A percentile compares a stretch with the other conserved stretches of the same genome.
These are phyloP conservation scores for Camellia japonica DNA, from an alignment of 148 eudicot species.

Conservation along the genomic window DNA sequence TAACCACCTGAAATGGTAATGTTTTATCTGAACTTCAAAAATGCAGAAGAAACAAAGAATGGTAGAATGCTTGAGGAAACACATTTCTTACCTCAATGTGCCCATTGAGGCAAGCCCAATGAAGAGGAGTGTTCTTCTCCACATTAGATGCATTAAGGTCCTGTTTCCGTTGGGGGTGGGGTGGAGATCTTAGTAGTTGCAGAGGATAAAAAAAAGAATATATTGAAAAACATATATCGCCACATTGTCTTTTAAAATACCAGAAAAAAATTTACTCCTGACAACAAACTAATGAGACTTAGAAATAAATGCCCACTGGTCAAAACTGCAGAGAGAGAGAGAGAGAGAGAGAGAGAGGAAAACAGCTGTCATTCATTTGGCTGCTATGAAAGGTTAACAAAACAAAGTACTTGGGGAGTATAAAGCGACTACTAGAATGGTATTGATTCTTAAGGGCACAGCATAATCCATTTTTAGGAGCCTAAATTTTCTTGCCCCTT, in stretches of 20 bases:
- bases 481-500: too few species aligned
- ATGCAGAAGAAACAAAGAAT: constrained; percentile 2
- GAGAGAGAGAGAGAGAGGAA: too few species aligned
- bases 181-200: neutral
- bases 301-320: neutral
- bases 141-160: constrained; percentile 64
- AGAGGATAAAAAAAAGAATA: neutral
- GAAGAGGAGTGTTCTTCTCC: constrained; percentile 86
- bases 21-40: neutral
- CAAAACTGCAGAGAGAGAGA: too few species aligned
- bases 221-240: neutral
- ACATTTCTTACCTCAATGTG: constrained; percentile 53
- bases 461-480: too few species aligned
- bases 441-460: too few species aligned
- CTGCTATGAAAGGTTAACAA: too few species aligned
- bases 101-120: constrained; percentile 93
- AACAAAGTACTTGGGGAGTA: too few species aligned
- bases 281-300: neutral
- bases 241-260: neutral
- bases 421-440: too few species aligned
- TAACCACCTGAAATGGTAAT: constrained; percentile 50
- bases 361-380: too few species aligned
- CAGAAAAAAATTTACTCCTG: neutral
- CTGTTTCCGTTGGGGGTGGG: constrained; percentile 32
- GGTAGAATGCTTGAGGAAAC: neutral